Conservation (phyloP, 768 basidiomycete species). For the Termitomyces sp. region DNA sequence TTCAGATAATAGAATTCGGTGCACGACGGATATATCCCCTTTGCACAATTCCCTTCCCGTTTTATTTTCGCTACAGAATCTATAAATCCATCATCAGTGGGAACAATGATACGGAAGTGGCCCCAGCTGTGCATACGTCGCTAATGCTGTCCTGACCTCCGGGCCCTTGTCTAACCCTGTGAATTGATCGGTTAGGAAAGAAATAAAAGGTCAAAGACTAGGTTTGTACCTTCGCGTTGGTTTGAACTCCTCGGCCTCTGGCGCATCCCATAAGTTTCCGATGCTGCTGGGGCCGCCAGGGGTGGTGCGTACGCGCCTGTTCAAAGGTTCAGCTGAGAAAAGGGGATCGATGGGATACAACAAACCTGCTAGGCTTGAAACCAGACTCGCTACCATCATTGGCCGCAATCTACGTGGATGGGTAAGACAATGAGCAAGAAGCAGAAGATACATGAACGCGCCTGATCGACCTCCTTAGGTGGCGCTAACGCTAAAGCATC, state of each 20-base stretch:
- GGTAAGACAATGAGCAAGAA: background rate
- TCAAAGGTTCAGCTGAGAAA: background rate
- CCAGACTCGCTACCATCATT: constrained; percentile 25
- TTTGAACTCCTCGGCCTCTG: constrained; percentile 48
- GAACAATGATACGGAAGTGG: background rate
- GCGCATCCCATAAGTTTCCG: constrained; percentile 44
- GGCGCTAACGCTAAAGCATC: constrained; percentile 63
- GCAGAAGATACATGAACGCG: background rate
- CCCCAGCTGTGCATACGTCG: constrained; percentile 24
- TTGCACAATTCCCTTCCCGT: background rate
- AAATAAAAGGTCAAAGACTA: background rate
- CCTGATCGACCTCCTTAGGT: constrained; percentile 22
- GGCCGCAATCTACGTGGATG: constrained; percentile 4
- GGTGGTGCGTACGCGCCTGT: constrained; percentile 39
- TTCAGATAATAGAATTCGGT: background rate
- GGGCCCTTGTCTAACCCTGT: constrained; percentile 63
- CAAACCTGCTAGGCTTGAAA: constrained; percentile 49
- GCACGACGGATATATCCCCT: background rate
- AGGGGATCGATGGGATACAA: background rate
- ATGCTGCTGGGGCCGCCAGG: constrained; percentile 43
- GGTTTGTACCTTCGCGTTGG: constrained; percentile 59
- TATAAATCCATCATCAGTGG: constrained; percentile 4
- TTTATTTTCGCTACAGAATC: constrained; percentile 16
- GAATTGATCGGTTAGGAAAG: background rate
- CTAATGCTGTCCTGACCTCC: constrained; percentile 63